Percentiles rank a stretch among this genome's conserved stretches.
These are phyloP conservation scores for Flaveria linearis DNA, from an alignment of 129 eudicot genomes.

Conservation along the genomic window DNA sequence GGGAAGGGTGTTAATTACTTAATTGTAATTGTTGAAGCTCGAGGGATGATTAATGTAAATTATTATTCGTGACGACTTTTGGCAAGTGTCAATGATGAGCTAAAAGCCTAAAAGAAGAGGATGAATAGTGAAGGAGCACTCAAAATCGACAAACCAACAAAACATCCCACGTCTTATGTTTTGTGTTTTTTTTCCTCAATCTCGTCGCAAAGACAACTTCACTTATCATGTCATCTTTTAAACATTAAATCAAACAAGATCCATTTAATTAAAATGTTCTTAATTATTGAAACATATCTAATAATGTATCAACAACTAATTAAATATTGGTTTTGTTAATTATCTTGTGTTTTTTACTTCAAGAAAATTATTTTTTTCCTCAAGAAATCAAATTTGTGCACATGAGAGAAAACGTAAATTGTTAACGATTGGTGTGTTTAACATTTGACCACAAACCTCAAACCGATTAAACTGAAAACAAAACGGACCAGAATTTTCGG, in stretches of 20 bases:
- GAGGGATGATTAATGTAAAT: constrained; percentile 20
- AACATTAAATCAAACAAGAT: constrained; percentile 13
- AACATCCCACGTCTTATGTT: constrained; percentile 45
- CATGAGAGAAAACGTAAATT: too few relatives aligned
- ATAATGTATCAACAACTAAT: neutral
- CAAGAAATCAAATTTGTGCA: too few relatives aligned
- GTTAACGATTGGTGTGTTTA: too few relatives aligned
- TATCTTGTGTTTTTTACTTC: too few relatives aligned
- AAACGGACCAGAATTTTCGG: too few relatives aligned
- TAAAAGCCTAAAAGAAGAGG: neutral
- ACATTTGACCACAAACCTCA: too few relatives aligned
- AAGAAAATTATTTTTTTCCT: too few relatives aligned
- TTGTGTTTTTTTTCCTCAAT: constrained; percentile 27
- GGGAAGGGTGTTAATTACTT: neutral
- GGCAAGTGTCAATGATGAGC: constrained; percentile 1
- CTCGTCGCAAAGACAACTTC: constrained; percentile 30
- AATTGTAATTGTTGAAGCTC: neutral
- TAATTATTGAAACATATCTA: neutral
- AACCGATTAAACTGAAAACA: too few relatives aligned
- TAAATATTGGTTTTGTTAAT: neutral
- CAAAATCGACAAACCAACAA: constrained; percentile 40
- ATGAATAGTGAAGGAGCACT: constrained; percentile 29
- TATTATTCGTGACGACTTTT: neutral
- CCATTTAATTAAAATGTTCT: neutral
- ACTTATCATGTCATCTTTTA: constrained; percentile 30